Percentiles rank a stretch among this genome's conserved stretches.
Evolutionary conservation across 768 basidiomycete genomes (phyloP).

Genomic region (Suillus cothurnatus): DNA sequence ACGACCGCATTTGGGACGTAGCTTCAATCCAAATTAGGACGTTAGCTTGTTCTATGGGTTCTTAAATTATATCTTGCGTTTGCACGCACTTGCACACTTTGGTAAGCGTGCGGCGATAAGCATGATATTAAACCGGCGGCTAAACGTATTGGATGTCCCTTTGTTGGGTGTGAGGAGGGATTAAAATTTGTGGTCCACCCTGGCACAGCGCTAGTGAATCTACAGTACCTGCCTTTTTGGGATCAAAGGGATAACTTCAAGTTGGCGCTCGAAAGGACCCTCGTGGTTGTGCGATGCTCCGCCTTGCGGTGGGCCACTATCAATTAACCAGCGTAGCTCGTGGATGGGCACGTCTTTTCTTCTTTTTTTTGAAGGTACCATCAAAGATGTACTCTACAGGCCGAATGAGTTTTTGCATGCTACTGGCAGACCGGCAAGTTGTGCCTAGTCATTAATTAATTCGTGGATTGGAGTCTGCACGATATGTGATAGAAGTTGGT

Average conservation of each 20-base stretch:
- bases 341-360: neutral
- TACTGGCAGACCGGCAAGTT: neutral
- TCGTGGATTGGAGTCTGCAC: too few species aligned
- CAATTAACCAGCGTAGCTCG: neutral
- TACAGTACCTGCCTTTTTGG: slow-evolving; percentile 20
- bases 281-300: neutral
- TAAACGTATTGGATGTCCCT: slow-evolving; percentile 20
- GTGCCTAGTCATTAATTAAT: too few species aligned
- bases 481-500: neutral
- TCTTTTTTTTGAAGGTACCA: neutral
- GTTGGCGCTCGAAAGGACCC: neutral
- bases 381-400: neutral
- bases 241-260: slow-evolving; percentile 14
- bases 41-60: slow-evolving; percentile 25
- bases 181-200: neutral
- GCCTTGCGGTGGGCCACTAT: neutral
- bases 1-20: slow-evolving; percentile 22
- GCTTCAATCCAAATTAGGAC: slow-evolving; percentile 31
- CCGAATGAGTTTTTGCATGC: neutral
- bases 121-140: slow-evolving; percentile 1
- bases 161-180: slow-evolving; percentile 18
- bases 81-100: neutral
- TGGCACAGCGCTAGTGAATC: slow-evolving; percentile 1
- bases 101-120: neutral
- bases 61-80: neutral